A percentile compares a stretch with the other conserved stretches of the same genome.
These are phyloP conservation scores for Microcera coccophila DNA, from an alignment of 2,329 filamentous ascomycete genomes.

Conservation along the genomic window DNA sequence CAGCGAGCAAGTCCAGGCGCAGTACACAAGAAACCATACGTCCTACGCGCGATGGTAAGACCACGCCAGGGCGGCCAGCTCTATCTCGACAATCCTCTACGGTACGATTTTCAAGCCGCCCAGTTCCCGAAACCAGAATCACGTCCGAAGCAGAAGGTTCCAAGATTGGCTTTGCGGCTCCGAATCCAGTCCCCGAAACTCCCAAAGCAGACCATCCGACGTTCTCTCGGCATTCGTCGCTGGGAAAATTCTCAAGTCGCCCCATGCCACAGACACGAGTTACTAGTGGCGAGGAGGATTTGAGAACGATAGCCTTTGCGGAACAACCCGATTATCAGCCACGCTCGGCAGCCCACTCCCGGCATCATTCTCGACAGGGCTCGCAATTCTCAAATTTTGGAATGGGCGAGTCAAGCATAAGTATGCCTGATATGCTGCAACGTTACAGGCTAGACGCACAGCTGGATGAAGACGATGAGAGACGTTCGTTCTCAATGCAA, in stretches of 20 bases:
- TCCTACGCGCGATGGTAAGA: slow-evolving; percentile 17
- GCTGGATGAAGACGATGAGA: slow-evolving; percentile 23
- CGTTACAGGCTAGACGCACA: slow-evolving; percentile 32
- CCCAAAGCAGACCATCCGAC: slow-evolving; percentile 35
- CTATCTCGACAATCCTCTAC: slow-evolving; percentile 51
- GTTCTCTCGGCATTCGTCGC: slow-evolving; percentile 44
- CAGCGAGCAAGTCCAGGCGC: not conserved
- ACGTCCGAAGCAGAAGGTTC: slow-evolving; percentile 57
- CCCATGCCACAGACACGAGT: slow-evolving; percentile 59
- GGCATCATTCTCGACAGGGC: slow-evolving; percentile 35
- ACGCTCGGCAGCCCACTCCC: slow-evolving; percentile 29
- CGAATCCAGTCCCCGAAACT: slow-evolving; percentile 24
- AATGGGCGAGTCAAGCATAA: slow-evolving; percentile 36
- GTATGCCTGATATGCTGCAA: slow-evolving; percentile 43
- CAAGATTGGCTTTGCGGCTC: slow-evolving; percentile 64
- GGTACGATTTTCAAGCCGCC: slow-evolving; percentile 66
- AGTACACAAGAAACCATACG: slow-evolving; percentile 14
- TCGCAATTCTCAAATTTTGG: slow-evolving; percentile 32
- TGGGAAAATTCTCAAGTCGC: slow-evolving; percentile 58
- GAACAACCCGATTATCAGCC: slow-evolving; percentile 31
- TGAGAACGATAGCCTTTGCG: slow-evolving; percentile 62
- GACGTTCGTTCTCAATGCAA: slow-evolving; percentile 52
- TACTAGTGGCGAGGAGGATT: slow-evolving; percentile 49
- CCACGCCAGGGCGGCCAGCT: slow-evolving; percentile 39
- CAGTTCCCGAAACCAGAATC: slow-evolving; percentile 67